Evolutionary conservation across 169 alveolate species (phyloP), one percentile per base, ranked within the genome.

Genomic region (Eimeria acervulina): DNA sequence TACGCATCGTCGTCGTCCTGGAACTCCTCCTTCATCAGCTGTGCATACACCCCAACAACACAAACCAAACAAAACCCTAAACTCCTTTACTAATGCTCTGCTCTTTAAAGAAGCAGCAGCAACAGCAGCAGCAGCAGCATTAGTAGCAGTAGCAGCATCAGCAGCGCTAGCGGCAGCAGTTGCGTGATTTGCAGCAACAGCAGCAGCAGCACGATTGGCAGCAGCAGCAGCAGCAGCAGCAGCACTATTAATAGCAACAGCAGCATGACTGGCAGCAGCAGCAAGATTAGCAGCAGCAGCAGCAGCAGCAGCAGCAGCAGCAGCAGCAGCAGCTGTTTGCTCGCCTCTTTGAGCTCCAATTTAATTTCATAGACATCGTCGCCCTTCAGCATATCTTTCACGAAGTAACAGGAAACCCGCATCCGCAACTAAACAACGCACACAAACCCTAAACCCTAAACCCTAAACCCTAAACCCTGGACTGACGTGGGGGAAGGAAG

Each of bases 371-470:
- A 97, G 31, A 84, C 91, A 28, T 97, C 98, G 96, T 98, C 98
- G 6, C 99, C 99, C 92, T 98, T 98, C 21, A 98, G 97, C 72
- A 96, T 90, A 85, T 98, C 99, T 88, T 96, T 93, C 26, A 90
- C 96, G 93, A 97, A 97, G 89, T 89, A 63, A 85, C 98, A 96
- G 31, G 94, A 91, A 40, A 98, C 99, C 88, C 97, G 97, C 97
- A 98, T 97, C 76, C 97, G 98, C 52, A 98, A 96, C 95, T 96
- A 31, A n/a, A 26, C 52, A 26, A 38, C 66, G 26, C 15, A 55
- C 47, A 47, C 72, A 81, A 44, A 28, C 72, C 68, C 90, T 19
- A 81, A 81, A 51, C 10, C 61, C 40, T 21, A 2, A 0, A 87
- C 52, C 40, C 61, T 4, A 17, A 7, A 55, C 26, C n/a, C 66